These are phyloP conservation scores for Eremothecium sinecaudum DNA, from an alignment of 1,139 yeast species.

Conservation along the genomic window DNA sequence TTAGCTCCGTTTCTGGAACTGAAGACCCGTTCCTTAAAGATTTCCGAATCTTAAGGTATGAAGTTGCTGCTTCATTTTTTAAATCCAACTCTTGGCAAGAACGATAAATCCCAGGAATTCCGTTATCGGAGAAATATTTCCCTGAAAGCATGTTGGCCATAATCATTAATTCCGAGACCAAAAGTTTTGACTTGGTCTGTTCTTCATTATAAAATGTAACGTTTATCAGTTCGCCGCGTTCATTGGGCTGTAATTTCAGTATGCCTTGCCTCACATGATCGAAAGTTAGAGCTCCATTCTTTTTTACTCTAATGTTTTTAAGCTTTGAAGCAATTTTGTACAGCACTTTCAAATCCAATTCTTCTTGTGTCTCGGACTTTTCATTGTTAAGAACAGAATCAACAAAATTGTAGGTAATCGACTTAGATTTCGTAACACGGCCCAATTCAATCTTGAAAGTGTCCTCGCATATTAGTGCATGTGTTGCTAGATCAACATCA, in stretches of 20 bases:
- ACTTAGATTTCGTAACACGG: conserved; percentile 36
- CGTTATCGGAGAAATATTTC: conserved; percentile 36
- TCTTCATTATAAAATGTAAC: conserved; percentile 22
- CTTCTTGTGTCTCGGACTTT: conserved; percentile 11
- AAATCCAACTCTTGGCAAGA: conserved; percentile 37
- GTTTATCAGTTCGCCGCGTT: conserved; percentile 10
- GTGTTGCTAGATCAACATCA: conserved; percentile 22
- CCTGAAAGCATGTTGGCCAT: conserved; percentile 62
- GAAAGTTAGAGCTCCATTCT: conserved; percentile 32
- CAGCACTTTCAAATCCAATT: conserved; percentile 33
- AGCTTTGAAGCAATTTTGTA: conserved; percentile 31
- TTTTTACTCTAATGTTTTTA: conserved; percentile 27
- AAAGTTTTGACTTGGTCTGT: conserved; percentile 37
- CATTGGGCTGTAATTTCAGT: conserved; percentile 12
- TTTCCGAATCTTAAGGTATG: conserved; percentile 26
- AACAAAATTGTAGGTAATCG: conserved; percentile 43
- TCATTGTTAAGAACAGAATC: conserved; percentile 32
- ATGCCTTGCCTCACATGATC: conserved; percentile 27
- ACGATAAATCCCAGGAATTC: conserved; percentile 52
- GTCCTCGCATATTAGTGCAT: conserved; percentile 23
- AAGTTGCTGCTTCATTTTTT: conserved; percentile 21
- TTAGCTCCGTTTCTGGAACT: conserved; percentile 30
- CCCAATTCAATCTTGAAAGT: conserved; percentile 34
- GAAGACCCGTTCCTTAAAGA: conserved; percentile 17
- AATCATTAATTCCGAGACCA: conserved; percentile 81